These are phyloP conservation scores for Fusarium circinatum DNA, from an alignment of 2,329 filamentous ascomycete species.

Conservation along the genomic window DNA sequence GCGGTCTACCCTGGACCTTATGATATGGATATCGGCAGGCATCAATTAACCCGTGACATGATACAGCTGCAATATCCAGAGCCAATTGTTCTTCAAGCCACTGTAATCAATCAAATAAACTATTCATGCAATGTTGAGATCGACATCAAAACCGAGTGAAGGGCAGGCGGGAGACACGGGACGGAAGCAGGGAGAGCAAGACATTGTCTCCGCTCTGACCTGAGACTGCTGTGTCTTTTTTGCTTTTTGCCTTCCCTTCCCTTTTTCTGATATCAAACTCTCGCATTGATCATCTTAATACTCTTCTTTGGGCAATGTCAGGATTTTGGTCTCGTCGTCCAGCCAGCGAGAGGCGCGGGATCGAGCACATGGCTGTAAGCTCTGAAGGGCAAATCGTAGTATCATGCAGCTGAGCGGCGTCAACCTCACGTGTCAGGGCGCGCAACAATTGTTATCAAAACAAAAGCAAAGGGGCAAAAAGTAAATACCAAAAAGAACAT, in stretches of 20 bases:
- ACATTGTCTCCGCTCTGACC: conserved; percentile 9
- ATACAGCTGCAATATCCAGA: not conserved
- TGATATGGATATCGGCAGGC: not conserved
- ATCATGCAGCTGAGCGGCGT: conserved; percentile 1
- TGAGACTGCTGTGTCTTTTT: not conserved
- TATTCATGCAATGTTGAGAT: not conserved
- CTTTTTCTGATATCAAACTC: not conserved
- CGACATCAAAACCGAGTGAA: not conserved
- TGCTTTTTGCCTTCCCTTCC: not conserved
- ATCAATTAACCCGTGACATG: not conserved
- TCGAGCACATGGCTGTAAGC: conserved; percentile 3
- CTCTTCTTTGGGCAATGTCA: not conserved
- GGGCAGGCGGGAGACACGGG: not conserved
- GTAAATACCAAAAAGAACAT: not conserved
- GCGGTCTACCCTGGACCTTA: not conserved
- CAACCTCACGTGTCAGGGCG: not conserved
- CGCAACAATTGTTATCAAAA: not conserved
- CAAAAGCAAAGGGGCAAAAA: not conserved
- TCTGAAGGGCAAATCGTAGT: not conserved
- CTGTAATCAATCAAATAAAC: not conserved
- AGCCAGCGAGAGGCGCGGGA: conserved; percentile 18
- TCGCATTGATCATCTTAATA: not conserved
- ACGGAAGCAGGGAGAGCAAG: conserved; percentile 22
- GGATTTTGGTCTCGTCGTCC: conserved; percentile 11
- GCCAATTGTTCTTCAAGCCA: not conserved